Evolutionary conservation across 805 yeast genomes (phyloP), one percentile per base, ranked within the genome.

Genomic region (Myxozyma monticola): DNA sequence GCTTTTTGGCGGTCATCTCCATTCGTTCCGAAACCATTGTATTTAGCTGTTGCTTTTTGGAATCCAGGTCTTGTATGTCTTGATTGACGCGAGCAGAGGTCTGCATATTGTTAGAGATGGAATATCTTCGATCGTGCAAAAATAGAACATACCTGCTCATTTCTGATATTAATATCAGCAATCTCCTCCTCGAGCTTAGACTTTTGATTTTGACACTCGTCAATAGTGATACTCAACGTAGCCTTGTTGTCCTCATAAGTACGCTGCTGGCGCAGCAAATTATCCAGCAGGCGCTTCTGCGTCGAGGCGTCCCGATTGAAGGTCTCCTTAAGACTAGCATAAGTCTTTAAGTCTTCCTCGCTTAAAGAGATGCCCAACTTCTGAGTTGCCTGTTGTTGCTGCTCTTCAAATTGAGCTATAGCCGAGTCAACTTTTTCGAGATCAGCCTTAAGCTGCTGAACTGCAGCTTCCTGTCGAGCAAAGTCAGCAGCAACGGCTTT

Each of bases 401-500:
- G 73, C 2, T 57, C 55, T 45, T 73, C 74, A 51, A 76, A 76
- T 37, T 62, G 59, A 12, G 62, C 60, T 36, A 71, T 67, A 0
- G 81, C 75, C 36, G 68, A 68, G 15, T 66, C 61, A 10, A 77
- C 75, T n/a, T 68, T 73, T 1, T 65, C 60, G 25, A 85, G 68
- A 58, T 84, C 84, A 9, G 62, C 67, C 48, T 74, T 67, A 18
- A 78, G 70, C 1, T 72, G 67, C 2, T 63, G 59, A 2, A 78
- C 76, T 14, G 67, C 69, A 0, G 66, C 60, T 18, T 69, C 57
- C 61, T 86, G 90, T 42, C 78, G 72, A 4, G 69, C 69, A 14
- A 76, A 66, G 60, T 88, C 95, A 2, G 62, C 63, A 2, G 67
- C 52, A 18, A 87, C 65, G 37, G 80, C 79, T 82, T 78, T 31